Conservation (phyloP, 345 rosid species). For the Citropsis articulata region DNA sequence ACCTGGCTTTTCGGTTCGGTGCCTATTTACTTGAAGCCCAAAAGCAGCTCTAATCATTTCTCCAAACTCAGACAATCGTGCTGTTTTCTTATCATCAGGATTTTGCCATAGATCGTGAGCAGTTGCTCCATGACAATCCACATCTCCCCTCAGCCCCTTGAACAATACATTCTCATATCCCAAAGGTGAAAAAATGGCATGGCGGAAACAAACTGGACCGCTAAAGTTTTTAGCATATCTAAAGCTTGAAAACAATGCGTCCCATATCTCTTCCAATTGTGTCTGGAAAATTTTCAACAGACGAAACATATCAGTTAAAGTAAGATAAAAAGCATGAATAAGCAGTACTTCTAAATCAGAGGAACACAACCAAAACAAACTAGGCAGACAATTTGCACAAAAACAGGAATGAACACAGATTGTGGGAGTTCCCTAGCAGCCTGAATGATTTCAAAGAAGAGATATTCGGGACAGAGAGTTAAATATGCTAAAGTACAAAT, state of each 20-base stretch:
- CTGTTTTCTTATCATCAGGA: conserved; percentile 60
- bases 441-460: not conserved
- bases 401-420: not conserved
- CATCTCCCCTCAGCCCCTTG: conserved; percentile 62
- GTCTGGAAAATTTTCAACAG: conserved; percentile 45
- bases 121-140: conserved; percentile 63
- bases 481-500: not conserved
- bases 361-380: not conserved
- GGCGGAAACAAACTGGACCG: conserved; percentile 83
- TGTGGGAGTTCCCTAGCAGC: not conserved
- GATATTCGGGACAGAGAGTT: not conserved
- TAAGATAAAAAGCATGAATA: not conserved
- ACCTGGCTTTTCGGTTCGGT: conserved; percentile 43
- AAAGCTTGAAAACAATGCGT: conserved; percentile 73
- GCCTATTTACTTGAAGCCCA: conserved; percentile 59
- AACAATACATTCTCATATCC: conserved; percentile 86
- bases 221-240: conserved; percentile 73
- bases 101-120: conserved; percentile 65
- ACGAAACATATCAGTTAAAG: conserved; percentile 7
- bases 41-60: conserved; percentile 90
- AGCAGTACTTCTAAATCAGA: not conserved
- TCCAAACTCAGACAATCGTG: conserved; percentile 83
- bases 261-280: conserved; percentile 87
- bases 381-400: not conserved
- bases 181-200: conserved; percentile 70